Conservation (phyloP, 139 green algal genomes). For the Picochlorum costavermella region DNA sequence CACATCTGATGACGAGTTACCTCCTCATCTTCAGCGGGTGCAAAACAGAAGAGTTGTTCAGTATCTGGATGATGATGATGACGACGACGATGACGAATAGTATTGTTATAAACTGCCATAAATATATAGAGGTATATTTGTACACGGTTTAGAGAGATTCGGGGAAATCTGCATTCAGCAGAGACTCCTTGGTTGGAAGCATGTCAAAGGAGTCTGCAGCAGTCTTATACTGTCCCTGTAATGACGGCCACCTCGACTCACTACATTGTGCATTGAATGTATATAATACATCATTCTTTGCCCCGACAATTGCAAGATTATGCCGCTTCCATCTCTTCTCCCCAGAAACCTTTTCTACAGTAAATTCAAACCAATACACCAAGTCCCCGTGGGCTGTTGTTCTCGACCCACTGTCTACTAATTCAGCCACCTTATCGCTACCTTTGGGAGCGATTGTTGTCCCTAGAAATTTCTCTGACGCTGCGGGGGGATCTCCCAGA, state of each 20-base stretch:
- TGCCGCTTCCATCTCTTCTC: slow-evolving; percentile 56
- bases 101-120: no score
- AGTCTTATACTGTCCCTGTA: not conserved
- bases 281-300: slow-evolving; percentile 49
- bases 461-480: slow-evolving; percentile 45
- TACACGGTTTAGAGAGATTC: slow-evolving; percentile 1
- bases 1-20: slow-evolving; percentile 13
- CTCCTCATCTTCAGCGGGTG: slow-evolving; percentile 21
- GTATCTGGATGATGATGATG: not conserved
- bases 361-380: slow-evolving; percentile 80
- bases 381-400: slow-evolving; percentile 19
- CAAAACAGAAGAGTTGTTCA: slow-evolving; percentile 20
- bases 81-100: no score
- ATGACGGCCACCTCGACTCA: slow-evolving; percentile 39
- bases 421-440: slow-evolving; percentile 33
- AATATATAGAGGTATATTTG: no score
- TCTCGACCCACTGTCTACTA: slow-evolving; percentile 39
- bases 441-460: slow-evolving; percentile 43
- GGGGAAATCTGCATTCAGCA: not conserved
- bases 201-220: slow-evolving; percentile 4
- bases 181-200: not conserved
- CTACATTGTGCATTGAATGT: slow-evolving; percentile 68
- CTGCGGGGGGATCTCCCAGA: slow-evolving; percentile 47
- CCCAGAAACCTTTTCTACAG: slow-evolving; percentile 23
- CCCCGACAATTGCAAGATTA: slow-evolving; percentile 68